Percentiles rank a stretch among this genome's conserved stretches.
phyloP scores from a whole-genome alignment of 306 rosid genomes.

The Cercis canadensis region DNA sequence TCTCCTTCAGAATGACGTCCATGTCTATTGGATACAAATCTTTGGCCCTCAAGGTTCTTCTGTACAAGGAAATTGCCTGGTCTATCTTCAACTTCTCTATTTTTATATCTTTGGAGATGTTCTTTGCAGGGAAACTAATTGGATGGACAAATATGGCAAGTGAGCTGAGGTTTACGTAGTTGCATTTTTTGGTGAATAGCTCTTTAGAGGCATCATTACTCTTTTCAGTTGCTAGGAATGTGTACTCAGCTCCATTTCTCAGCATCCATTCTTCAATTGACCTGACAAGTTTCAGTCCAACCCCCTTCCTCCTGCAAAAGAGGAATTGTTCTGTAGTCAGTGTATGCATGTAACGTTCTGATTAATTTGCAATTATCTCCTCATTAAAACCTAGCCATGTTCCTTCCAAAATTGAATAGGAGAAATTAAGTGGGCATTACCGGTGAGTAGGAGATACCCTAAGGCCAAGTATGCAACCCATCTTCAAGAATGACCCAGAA shows the following conservation, averaged over 20 bases:
- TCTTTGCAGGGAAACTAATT: slow-evolving; percentile 41
- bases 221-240: slow-evolving; percentile 68
- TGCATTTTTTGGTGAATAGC: slow-evolving; percentile 70
- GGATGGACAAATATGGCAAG: slow-evolving; percentile 65
- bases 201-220: slow-evolving; percentile 61
- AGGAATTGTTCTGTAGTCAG: too few species aligned
- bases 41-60: slow-evolving; percentile 49
- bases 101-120: slow-evolving; percentile 50
- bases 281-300: slow-evolving; percentile 64
- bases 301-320: slow-evolving; percentile 57
- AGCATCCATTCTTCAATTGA: slow-evolving; percentile 76
- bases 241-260: slow-evolving; percentile 69
- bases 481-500: slow-evolving; percentile 54
- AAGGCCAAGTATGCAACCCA: slow-evolving; percentile 79
- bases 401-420: neutral
- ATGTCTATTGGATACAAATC: slow-evolving; percentile 64
- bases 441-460: slow-evolving; percentile 72
- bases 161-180: slow-evolving; percentile 60
- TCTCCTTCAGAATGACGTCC: slow-evolving; percentile 68
- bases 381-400: neutral
- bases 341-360: too few species aligned
- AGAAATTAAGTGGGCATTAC: slow-evolving; percentile 33
- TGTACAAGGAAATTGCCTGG: slow-evolving; percentile 63
- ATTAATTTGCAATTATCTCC: too few species aligned
- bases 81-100: slow-evolving; percentile 57